A percentile compares a stretch with the other conserved stretches of the same genome.
phyloP scores from a whole-genome alignment of 2,329 filamentous ascomycete genomes.

The Alternaria arborescens region DNA sequence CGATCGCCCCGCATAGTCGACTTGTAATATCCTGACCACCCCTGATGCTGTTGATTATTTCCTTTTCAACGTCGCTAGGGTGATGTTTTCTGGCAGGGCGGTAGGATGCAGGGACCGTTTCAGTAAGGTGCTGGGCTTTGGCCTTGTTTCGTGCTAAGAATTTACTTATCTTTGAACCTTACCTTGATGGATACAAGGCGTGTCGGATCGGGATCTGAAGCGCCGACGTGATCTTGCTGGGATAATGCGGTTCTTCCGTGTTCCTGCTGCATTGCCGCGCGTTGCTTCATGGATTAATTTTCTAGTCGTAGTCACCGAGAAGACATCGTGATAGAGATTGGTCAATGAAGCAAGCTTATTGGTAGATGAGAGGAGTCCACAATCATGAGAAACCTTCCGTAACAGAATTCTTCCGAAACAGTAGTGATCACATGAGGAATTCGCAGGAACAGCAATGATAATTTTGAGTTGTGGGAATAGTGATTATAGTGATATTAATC shows the following conservation, averaged over 20 bases:
- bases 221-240: background rate
- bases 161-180: slow-evolving; percentile 3
- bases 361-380: background rate
- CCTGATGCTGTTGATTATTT: slow-evolving; percentile 1
- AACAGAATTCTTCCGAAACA: background rate
- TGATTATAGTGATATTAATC: slow-evolving; percentile 4
- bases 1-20: slow-evolving; percentile 9
- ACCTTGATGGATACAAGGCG: background rate
- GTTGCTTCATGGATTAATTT: background rate
- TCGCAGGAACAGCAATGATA: background rate
- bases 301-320: background rate
- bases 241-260: background rate
- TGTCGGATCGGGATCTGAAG: background rate
- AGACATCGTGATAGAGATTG: background rate
- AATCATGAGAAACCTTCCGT: background rate
- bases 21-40: slow-evolving; percentile 10
- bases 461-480: background rate
- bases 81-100: background rate
- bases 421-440: background rate
- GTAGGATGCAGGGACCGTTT: background rate
- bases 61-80: background rate
- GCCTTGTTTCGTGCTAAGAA: background rate
- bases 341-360: background rate
- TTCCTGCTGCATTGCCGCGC: background rate
- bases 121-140: background rate